Evolutionary conservation across 2,329 filamentous ascomycete species (phyloP), one percentile per base, ranked within the genome.

Genomic region (Beauveria medogensis): DNA sequence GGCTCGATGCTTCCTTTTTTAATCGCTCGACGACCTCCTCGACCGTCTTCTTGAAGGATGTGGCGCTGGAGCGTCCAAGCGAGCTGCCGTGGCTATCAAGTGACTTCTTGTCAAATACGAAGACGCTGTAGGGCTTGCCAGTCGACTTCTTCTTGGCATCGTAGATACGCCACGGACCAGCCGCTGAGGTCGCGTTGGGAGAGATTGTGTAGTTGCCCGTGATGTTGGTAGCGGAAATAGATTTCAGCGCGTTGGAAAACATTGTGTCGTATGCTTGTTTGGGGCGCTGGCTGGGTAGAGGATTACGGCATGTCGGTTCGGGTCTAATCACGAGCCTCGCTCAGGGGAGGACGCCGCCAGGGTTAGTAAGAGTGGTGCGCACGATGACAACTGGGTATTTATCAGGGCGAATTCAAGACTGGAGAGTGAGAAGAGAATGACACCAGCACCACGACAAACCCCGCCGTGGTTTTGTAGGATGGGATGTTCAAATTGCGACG

Each of bases 121-220:
- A 99, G 66, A 97, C 87, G 18, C 92, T 97, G 60, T 88, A 94
- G 8, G 87, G 75, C 73, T 94, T 96, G 66, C 90, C 91, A 0
- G 92, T 96, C 34, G 89, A 91, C 77, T 97, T 97, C 78, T 95
- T 95, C 80, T 96, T 97, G 62, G 90, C 92, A 77, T 97, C 92
- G 81, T 93, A 93, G 69, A 99, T 94, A 78, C 92, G 96, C 94
- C 94, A 99, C 62, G 92, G 91, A 20, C 94, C 94, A 18, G 92
- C 90, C 57, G 85, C 85, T 56, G 91, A 89, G n/a, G 85, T 88
- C 12, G 89, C 84, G 63, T 84, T 85, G 28, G 87, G 81, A 24
- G 91, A 88, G 66, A 97, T 81, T 67, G 89, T 85, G 76, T 99
- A 99, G 77, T 96, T 95, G 71, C 89, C 87, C 63, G 87, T 87